Percentiles rank a stretch among this genome's conserved stretches.
Evolutionary conservation across 179 eudicot genomes (phyloP).

Genomic region (Actinidia chinensis): DNA sequence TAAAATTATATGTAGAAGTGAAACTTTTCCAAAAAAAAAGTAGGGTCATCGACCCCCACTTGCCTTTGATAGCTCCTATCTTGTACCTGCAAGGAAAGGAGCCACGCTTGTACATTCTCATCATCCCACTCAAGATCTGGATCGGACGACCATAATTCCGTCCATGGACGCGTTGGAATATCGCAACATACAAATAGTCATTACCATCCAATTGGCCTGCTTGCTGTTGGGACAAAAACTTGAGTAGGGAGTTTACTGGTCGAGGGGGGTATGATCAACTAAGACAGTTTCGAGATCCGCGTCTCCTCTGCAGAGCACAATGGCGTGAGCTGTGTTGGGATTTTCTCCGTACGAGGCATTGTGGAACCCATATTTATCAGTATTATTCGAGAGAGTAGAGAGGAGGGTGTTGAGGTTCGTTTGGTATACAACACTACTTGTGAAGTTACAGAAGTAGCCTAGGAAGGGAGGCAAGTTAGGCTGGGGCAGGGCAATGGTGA

Average conservation of each 20-base stretch:
- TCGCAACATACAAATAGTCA: slow-evolving; percentile 24
- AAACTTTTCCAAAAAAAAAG: too few relatives aligned
- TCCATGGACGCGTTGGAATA: slow-evolving; percentile 24
- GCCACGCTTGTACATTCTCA: neutral
- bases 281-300: slow-evolving; percentile 21
- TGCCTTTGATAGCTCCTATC: too few relatives aligned
- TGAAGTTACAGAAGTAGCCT: slow-evolving; percentile 14
- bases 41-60: too few relatives aligned
- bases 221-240: slow-evolving; percentile 19
- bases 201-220: slow-evolving; percentile 18
- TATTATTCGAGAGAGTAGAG: slow-evolving; percentile 23
- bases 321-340: neutral
- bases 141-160: neutral
- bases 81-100: too few relatives aligned
- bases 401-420: slow-evolving; percentile 36
- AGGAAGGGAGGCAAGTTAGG: neutral
- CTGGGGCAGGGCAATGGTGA: neutral
- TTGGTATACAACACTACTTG: slow-evolving; percentile 22
- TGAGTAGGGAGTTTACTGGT: neutral
- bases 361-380: slow-evolving; percentile 15
- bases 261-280: slow-evolving; percentile 25
- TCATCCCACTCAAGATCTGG: neutral
- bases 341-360: slow-evolving; percentile 2
- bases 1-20: too few relatives aligned
- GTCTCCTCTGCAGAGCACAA: slow-evolving; percentile 48